phyloP scores from a whole-genome alignment of 176 grass and related monocot genomes.

The Elymus sibiricus region DNA sequence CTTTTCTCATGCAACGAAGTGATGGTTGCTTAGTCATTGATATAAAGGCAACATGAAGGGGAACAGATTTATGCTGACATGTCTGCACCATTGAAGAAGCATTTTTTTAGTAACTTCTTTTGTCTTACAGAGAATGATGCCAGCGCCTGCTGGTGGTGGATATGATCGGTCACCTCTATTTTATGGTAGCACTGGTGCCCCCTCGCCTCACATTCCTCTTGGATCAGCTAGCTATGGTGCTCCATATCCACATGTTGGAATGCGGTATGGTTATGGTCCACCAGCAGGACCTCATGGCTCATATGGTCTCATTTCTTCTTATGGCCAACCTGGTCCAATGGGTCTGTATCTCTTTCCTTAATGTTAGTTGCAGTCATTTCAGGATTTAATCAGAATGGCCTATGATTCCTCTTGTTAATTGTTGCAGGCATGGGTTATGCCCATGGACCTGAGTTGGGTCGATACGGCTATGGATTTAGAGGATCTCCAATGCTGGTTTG shows the following conservation, averaged over 20 bases:
- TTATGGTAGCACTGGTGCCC: constrained; percentile 50
- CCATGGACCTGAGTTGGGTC: constrained; percentile 50
- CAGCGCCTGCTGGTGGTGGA: constrained; percentile 40
- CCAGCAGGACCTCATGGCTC: constrained; percentile 55
- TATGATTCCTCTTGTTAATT: constrained; percentile 20
- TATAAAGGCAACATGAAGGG: not conserved
- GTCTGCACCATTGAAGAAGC: not conserved
- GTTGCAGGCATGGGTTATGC: constrained; percentile 70
- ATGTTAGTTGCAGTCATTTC: not conserved
- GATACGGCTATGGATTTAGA: constrained; percentile 85
- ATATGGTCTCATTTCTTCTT: constrained; percentile 79
- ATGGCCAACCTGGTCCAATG: constrained; percentile 72
- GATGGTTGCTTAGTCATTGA: not conserved
- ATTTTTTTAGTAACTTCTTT: constrained; percentile 16
- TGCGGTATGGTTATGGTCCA: constrained; percentile 81
- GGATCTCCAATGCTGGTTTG: constrained; percentile 88
- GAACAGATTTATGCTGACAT: not conserved
- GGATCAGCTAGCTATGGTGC: constrained; percentile 62
- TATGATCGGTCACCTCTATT: constrained; percentile 73
- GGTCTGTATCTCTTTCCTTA: constrained; percentile 48
- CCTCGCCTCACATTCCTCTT: constrained; percentile 56
- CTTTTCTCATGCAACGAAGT: not conserved
- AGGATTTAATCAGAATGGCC: constrained; percentile 14
- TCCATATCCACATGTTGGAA: constrained; percentile 55
- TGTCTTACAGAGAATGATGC: constrained; percentile 59